Base-by-base conservation (phyloP, 164 flowering plant species). In the Buxus sempervirens region DNA sequence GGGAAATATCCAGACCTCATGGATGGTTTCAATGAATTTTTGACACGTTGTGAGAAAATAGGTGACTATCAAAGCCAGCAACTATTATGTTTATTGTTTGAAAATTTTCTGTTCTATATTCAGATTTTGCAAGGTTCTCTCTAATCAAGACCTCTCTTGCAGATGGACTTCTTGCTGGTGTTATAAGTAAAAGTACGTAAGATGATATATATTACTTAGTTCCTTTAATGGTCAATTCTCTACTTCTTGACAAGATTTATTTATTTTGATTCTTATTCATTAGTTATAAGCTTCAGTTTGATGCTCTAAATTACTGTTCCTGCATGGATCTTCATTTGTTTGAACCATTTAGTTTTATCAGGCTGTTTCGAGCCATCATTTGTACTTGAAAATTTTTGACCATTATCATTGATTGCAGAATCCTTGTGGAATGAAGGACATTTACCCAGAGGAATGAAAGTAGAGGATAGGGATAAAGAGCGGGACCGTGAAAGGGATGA, bases 101-200 rank as follows among this genome's bases (percentile, higher is more conserved):
- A 7, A 22, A 25, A 27, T 58, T 64, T 19, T 62, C 38, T 64
- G n/a, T 20, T 62, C n/a, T 73, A 60, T 25, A 54, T 32, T 65
- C 2, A 25, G 21, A 22, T 63, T 74, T 25, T 41, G 24, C 67
- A 42, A 65, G 56, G 19, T 58, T 63, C 28, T 64, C 48, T 72
- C 77, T 82, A 65, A 80, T 66, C 25, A 63, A 63, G 45, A 63
- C 48, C 55, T 78, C 58, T 74, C 64, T 9, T 78, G 85, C 94
- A 89, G 95, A 88, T 82, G 97, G 86, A 60, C 80, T 85, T 65
- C 90, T 85, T 69, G 81, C 91, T 70, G 85, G 82, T 73, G 78
- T 84, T 70, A 74, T 80, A 83, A 88, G 82, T 74, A 85, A 85
- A 82, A 88, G 96, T 91, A 86, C 13, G 91, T 82, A 59, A 20